Base-by-base conservation (phyloP, 371 early-diverging fungal species). In the Mortierella sp. region DNA sequence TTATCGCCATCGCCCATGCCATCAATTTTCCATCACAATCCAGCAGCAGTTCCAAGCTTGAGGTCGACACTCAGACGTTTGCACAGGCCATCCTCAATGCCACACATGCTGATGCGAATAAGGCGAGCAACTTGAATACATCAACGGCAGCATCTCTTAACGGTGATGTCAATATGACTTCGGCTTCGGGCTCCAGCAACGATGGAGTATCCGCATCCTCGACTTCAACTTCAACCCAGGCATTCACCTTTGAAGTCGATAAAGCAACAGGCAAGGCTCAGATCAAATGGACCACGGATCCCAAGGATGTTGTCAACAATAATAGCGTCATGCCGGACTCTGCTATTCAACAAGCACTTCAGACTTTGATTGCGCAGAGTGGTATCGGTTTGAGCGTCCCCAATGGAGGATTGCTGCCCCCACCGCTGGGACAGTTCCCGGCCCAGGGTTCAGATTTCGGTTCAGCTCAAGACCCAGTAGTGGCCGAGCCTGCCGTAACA, bases 401-500 rank as follows among this genome's bases (percentile, higher is more conserved):
- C 28, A 55, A 34, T 34, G 54, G 43, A 1, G 47, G 59, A 8
- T 46, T 76, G 9, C 24, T 70, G 19, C 43, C 66, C 0, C 78
- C 78, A 10, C 78, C 70, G 0, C 23, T 76, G 0, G 78, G 78
- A 24, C 62, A 56, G 28, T 76, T 76, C 66, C 78, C 78, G 8
- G 78, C 55, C 13, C 78, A 76, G 30, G 78, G 78, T 10, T 70
- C 78, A 16, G 63, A 76, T 41, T 76, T 76, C 58, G 76, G 76
- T 8, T 54, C 76, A 9, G 61, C 70, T 9, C 50, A 60, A 24
- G 65, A 64, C 3, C 61, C 48, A 2, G 59, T 48, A 2, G 21
- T 43, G 10, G n/a, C 59, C 19, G 63, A 49, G 13, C 43, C 70
- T 5, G 38, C 43, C 14, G 23, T 49, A 8, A 21, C 27, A 52